These are phyloP conservation scores for Stachybotrys elegans DNA, from an alignment of 2,329 filamentous ascomycete species.

Conservation along the genomic window DNA sequence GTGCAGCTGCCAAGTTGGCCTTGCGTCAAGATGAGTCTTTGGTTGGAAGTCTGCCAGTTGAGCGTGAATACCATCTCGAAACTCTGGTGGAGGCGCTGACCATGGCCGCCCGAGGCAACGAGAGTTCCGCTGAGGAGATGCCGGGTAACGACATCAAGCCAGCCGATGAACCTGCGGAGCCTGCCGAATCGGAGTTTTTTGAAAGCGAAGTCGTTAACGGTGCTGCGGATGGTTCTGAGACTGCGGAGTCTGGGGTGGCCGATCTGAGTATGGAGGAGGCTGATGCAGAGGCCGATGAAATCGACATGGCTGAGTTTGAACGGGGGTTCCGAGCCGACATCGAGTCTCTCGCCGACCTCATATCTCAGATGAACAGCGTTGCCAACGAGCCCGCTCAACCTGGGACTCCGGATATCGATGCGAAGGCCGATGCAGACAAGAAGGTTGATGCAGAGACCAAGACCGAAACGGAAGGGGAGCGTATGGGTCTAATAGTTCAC, in stretches of 20 bases:
- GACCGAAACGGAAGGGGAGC: not conserved
- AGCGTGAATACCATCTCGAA: not conserved
- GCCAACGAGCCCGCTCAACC: not conserved
- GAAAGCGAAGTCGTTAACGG: no score
- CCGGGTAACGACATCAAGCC: constrained; percentile 5
- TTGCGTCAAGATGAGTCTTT: not conserved
- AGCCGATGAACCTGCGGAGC: no score
- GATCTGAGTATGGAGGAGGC: no score
- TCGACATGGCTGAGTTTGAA: no score
- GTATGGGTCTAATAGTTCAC: constrained; percentile 65
- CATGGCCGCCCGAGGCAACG: not conserved
- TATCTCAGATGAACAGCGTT: not conserved
- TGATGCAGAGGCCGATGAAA: no score
- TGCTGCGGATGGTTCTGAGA: no score
- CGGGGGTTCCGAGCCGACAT: constrained; percentile 19
- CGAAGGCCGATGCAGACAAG: not conserved
- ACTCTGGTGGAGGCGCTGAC: not conserved
- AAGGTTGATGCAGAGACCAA: not conserved
- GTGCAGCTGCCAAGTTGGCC: not conserved
- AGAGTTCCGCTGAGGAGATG: constrained; percentile 6
- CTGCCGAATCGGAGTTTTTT: no score
- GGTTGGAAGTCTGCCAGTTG: not conserved
- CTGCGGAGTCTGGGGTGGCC: no score
- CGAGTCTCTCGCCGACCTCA: not conserved
- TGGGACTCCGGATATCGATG: not conserved